A percentile compares a stretch with the other conserved stretches of the same genome.
These are phyloP conservation scores for Fusarium tjaetaba DNA, from an alignment of 2,329 filamentous ascomycete genomes.

Conservation along the genomic window DNA sequence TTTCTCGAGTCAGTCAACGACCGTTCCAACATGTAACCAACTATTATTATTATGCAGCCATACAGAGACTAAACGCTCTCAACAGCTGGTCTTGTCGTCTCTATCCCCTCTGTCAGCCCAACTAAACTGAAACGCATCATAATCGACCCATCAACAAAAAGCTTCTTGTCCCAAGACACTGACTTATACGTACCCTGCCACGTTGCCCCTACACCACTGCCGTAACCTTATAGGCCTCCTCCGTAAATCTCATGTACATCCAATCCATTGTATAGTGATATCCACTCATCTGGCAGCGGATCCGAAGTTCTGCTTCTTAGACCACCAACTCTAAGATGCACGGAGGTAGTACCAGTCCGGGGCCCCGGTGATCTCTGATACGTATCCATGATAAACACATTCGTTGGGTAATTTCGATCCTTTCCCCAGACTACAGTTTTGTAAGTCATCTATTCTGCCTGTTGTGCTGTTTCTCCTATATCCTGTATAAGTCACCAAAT, in stretches of 20 bases:
- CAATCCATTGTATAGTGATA: background rate
- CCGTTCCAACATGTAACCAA: background rate
- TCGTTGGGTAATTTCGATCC: background rate
- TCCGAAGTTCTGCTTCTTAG: slow-evolving; percentile 34
- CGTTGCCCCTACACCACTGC: slow-evolving; percentile 1
- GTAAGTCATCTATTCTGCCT: background rate
- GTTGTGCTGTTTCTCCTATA: background rate
- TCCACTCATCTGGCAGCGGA: slow-evolving; percentile 28
- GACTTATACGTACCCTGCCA: slow-evolving; percentile 6
- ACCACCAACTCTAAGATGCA: background rate
- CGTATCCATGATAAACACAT: background rate
- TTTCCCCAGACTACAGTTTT: slow-evolving; percentile 22
- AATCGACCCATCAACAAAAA: slow-evolving; percentile 16
- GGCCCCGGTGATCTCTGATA: slow-evolving; percentile 23
- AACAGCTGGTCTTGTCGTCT: background rate
- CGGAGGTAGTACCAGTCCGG: slow-evolving; percentile 19
- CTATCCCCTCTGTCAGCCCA: background rate
- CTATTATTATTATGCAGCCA: background rate
- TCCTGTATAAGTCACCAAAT: background rate
- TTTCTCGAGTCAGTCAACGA: background rate
- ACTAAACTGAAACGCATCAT: slow-evolving; percentile 1
- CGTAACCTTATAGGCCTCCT: background rate
- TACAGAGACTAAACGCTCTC: background rate
- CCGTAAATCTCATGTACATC: background rate
- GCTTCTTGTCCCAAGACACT: background rate